Base-by-base conservation (phyloP, 2,329 filamentous ascomycete species). In the Leptographium procerum region DNA sequence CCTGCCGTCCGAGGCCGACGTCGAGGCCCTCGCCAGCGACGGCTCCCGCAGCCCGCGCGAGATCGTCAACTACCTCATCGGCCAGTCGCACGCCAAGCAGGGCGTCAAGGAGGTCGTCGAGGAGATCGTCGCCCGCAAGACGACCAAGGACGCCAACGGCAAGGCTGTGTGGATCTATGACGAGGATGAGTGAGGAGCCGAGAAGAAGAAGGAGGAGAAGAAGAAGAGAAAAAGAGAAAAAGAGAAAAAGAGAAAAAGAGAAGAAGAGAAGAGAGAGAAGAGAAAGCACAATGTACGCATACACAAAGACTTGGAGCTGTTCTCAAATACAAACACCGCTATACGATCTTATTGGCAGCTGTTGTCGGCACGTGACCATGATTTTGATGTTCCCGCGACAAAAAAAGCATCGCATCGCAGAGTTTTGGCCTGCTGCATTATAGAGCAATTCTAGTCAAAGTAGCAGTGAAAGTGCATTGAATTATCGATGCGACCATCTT, bases 1-100 rank as follows among this genome's bases (percentile, higher is more conserved):
- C 6, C 75, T 96, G 61, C 94, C 92, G 6, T 79, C 77, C 2
- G 91, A 97, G 73, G 65, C 66, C 45, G 80, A 88, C 56, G 74
- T 88, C 16, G 68, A 74, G 67, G 59, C 65, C 11, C 57, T 79
- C 47, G 73, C 85, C 22, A 65, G 63, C 26, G 64, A 69, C 29
- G 74, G 70, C 58, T 64, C 60, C 28, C 70, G 69, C 66, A 76
- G 73, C n/a, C 72, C 75, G 8, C 72, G 78, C 61, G 77, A 88
- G 69, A 79, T 91, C 60, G 71, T 87, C 36, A 74, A 80, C 24
- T 76, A 84, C 64, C 81, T 95, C 48, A 70, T 89, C 43, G 73
- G 76, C 52, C 76, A 71, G 64, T 81, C 77, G 66, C 76, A 78
- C 26, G 77, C 81, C 58, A 87, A 89, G 70, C 84, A 88, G 65